These are phyloP conservation scores for Xylariales sp. DNA, from an alignment of 2,329 filamentous ascomycete species.

Conservation along the genomic window DNA sequence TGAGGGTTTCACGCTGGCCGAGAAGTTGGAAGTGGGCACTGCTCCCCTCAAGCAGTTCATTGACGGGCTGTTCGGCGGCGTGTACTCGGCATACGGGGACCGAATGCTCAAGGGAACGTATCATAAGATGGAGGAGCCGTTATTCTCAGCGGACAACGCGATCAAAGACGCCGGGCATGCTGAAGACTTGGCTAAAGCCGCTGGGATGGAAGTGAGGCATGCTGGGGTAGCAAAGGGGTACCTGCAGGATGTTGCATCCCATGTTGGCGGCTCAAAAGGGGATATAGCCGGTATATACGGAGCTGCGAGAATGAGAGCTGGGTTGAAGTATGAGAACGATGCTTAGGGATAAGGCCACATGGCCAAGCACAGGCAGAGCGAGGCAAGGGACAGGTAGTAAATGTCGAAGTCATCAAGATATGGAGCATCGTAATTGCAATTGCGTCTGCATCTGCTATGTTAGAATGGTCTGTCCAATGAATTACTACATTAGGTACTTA, in stretches of 20 bases:
- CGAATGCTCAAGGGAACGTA: slow-evolving; percentile 76
- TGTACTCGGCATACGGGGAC: slow-evolving; percentile 68
- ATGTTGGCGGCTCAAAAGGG: slow-evolving; percentile 60
- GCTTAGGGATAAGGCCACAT: slow-evolving; percentile 19
- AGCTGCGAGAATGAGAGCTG: slow-evolving; percentile 67
- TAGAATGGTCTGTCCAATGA: too few species aligned
- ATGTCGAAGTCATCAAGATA: too few species aligned
- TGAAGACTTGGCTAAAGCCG: slow-evolving; percentile 56
- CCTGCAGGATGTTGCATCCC: slow-evolving; percentile 63
- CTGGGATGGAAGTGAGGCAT: slow-evolving; percentile 59
- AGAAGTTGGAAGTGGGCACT: slow-evolving; percentile 72
- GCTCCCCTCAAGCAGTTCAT: slow-evolving; percentile 68
- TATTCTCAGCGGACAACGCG: slow-evolving; percentile 78
- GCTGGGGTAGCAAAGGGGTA: slow-evolving; percentile 66
- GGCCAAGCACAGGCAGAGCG: too few species aligned
- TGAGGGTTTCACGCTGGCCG: slow-evolving; percentile 73
- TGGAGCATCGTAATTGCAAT: too few species aligned
- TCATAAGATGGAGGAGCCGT: slow-evolving; percentile 68
- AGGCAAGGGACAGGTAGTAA: background rate
- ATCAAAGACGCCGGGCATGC: slow-evolving; percentile 79
- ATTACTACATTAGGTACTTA: too few species aligned
- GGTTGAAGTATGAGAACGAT: slow-evolving; percentile 68
- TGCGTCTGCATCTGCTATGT: too few species aligned
- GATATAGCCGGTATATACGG: slow-evolving; percentile 84
- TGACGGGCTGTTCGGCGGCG: slow-evolving; percentile 68